Percentiles rank a stretch among this genome's conserved stretches.
These are phyloP conservation scores for Porphyridium purpureum DNA, from an alignment of 23 red algal species.

Conservation along the genomic window DNA sequence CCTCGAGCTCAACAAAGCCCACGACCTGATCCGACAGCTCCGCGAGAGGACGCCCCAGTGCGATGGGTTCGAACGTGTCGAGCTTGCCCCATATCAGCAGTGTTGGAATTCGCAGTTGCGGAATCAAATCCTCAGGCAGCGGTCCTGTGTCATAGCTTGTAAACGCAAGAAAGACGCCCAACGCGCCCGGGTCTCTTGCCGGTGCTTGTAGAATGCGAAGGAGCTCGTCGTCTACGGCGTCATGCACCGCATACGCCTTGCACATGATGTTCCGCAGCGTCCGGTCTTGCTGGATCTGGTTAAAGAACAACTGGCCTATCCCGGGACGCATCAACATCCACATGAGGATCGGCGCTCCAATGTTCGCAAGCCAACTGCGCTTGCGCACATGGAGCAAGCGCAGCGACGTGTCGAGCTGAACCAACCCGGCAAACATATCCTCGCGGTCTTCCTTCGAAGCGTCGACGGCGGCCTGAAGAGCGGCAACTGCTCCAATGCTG, in stretches of 20 bases:
- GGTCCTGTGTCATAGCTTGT: conserved; percentile 73
- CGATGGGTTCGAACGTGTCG: conserved; percentile 59
- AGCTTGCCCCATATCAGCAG: conserved; percentile 75
- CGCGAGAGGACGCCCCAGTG: conserved; percentile 1
- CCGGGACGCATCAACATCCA: conserved; percentile 22
- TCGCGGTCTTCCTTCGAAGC: too few relatives aligned
- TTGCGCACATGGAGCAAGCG: conserved; percentile 71
- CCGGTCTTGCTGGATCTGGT: conserved; percentile 14
- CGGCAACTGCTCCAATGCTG: conserved; percentile 71
- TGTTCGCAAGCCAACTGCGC: conserved; percentile 33
- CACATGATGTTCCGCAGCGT: conserved; percentile 40
- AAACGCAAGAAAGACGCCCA: conserved; percentile 78
- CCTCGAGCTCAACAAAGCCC: conserved; percentile 32
- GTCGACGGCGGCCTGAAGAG: conserved; percentile 47
- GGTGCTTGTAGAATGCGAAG: conserved; percentile 48
- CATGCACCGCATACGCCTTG: conserved; percentile 49
- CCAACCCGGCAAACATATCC: conserved; percentile 19
- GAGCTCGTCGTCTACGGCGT: conserved; percentile 48
- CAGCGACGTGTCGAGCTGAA: conserved; percentile 60
- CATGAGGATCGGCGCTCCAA: conserved; percentile 49
- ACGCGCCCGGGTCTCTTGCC: conserved; percentile 44
- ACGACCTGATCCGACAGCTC: too few relatives aligned
- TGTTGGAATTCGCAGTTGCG: conserved; percentile 12
- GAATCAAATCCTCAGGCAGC: conserved; percentile 70
- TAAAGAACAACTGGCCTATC: conserved; percentile 46